Evolutionary conservation across 306 rosid genomes (phyloP), one percentile per base, ranked within the genome.

Genomic region (Sechiopsis laciniata): DNA sequence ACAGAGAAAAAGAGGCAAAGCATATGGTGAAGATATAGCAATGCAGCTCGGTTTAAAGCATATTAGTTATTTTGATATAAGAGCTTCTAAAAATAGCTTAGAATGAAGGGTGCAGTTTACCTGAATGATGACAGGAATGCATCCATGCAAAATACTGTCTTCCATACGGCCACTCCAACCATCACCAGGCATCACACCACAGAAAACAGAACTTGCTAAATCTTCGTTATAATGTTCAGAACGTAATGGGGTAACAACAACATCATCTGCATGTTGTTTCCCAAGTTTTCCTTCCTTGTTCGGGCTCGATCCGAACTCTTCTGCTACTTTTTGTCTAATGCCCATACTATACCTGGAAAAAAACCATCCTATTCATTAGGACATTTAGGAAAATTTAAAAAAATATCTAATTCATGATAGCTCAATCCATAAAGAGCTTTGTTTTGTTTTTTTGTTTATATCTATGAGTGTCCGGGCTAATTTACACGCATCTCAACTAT

Each of bases 141-240:
- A 92, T 40, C 97, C 97, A 80, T 92, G 90, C 85, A 92, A 82
- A 76, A 92, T 80, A 80, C 95, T 88, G 67, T 92, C 97, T 80
- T 92, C 96, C 96, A 92, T 84, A 52, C 91, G 96, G 40, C 96
- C 97, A 64, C 97, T 92, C 97, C 97, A 92, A 72, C 96, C 97
- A 80, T 92, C 97, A 35, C 96, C 96, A 0, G 95, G 95, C 78
- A 92, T 84, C 64, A 89, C 95, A 50, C 97, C 96, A 0, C 96
- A 92, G 87, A 92, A 89, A 79, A 84, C 78, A 77, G 96, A 89
- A 76, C 80, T 83, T 58, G 96, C 91, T 81, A 92, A 55, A 76
- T 84, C 90, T 55, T 42, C 80, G 11, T 88, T 90, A 85, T 92
- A 92, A 74, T 80, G 79, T 37, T 81, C 82, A 46, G 95, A 69